Evolutionary conservation across 179 eudicot species (phyloP), one percentile per base, ranked within the genome.

Genomic region (Beta corolliflora): DNA sequence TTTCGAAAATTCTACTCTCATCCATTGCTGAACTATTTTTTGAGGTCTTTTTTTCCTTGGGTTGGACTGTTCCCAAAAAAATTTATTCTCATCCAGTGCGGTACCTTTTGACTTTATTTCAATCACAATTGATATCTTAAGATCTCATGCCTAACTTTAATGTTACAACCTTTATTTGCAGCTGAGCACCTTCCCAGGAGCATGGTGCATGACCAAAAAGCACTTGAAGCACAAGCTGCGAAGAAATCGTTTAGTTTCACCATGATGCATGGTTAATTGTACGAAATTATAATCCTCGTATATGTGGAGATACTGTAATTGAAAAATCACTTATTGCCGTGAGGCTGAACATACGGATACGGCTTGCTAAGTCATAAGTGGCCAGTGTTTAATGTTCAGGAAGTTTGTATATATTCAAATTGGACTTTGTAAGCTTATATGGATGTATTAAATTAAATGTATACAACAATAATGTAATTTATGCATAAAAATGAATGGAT

Each of bases 191-290:
- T 95, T 95, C 72, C 93, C 90, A 21, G 83, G 71, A 74, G 80
- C 91, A 60, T 93, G 97, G 98, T 93, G 98, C 83, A 79, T 87
- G 69, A 85, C 88, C 7, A 93, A 83, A 84, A 92, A 88, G 87
- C 92, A 93, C 70, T 91, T 89, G 78, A 84, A 88, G 75, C 81
- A 66, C 2, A 88, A 83, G 86, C 77, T 87, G 73, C 91, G 83
- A 73, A 92, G 88, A 71, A 85, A 83, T 52, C 86, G 84, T 48
- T 56, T 87, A 75, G 78, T 80, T 21, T 69, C 77, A 58, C 85
- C 94, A 96, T 90, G 90, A 93, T 29, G 44, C 45, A 53, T 52
- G 45, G 12, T 21, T 23, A 23, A 12, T 16, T 25, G n/a, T 54
- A 13, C 58, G 10, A 71, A n/a, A 45, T 45, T 8, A 50, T 0